These are phyloP conservation scores for Penicillium sclerotiorum DNA, from an alignment of 2,329 filamentous ascomycete species.

Conservation along the genomic window DNA sequence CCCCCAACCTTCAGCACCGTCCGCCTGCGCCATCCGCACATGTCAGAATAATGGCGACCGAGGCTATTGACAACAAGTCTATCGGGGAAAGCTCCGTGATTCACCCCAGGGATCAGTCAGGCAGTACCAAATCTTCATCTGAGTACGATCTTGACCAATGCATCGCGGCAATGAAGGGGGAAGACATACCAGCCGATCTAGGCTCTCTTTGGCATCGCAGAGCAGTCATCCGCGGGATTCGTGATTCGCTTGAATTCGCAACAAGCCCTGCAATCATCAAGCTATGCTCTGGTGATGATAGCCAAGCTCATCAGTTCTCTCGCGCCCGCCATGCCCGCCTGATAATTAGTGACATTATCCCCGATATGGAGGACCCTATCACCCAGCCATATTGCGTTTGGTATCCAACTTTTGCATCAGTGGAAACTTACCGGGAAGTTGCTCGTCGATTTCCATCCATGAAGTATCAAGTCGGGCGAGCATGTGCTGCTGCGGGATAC, in stretches of 20 bases:
- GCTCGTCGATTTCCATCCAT: conserved; percentile 31
- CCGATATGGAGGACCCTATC: conserved; percentile 25
- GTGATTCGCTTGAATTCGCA: conserved; percentile 16
- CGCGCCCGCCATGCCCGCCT: conserved; percentile 18
- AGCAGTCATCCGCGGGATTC: conserved; percentile 14
- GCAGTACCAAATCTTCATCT: not conserved
- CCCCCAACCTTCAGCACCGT: too few relatives aligned
- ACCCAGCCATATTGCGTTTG: conserved; percentile 47
- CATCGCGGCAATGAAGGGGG: conserved; percentile 10
- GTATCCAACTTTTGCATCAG: conserved; percentile 40
- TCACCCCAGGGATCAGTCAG: conserved; percentile 2
- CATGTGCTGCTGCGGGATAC: conserved; percentile 24
- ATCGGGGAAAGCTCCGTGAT: conserved; percentile 1
- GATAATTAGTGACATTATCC: conserved; percentile 30
- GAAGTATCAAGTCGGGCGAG: conserved; percentile 22
- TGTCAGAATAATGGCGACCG: not conserved
- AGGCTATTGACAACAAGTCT: conserved; percentile 1
- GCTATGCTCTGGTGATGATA: conserved; percentile 14
- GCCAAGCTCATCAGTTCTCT: conserved; percentile 10
- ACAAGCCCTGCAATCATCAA: conserved; percentile 14
- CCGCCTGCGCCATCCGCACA: too few relatives aligned
- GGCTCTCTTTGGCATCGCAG: conserved; percentile 10
- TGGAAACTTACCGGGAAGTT: conserved; percentile 42
- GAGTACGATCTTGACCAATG: conserved; percentile 8
- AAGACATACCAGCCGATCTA: conserved; percentile 7